Base-by-base conservation (phyloP, 2,329 filamentous ascomycete species). In the Aspergillus pseudonomiae region DNA sequence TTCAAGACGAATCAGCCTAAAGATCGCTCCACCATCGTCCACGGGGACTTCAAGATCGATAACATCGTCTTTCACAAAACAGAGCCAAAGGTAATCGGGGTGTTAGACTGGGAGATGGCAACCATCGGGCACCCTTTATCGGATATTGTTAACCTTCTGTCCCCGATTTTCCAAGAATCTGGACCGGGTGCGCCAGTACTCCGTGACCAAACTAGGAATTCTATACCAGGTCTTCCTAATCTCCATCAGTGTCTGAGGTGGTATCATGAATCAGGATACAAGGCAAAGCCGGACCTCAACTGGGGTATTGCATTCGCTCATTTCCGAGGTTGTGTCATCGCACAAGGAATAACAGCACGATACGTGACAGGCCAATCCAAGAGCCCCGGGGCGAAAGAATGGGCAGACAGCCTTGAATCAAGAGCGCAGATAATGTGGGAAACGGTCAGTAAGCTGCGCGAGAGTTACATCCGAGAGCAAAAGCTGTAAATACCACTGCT, bases 21-120 rank as follows among this genome's bases (percentile, higher is more conserved):
- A 9, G 61, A 60, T 21, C 61, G 61, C 2, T n/a, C 5, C 9
- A 21, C 32, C 4, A 48, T 63, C 3, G 61, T 63, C 6, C 61
- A 63, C n/a, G 61, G 61, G 1, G 61, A 60, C 43, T 63, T 46
- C 41, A 63, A 63, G 41, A 63, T 63, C 12, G 61, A 60, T 39
- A 63, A 63, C 30, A 19, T 41, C 19, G 39, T 63, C 9, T 63
- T 63, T 10, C 57, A 60, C 21, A 32, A 45, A 14, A 63, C 61
- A 2, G 61, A 63, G 32, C 50, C 61, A 5, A 43, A 24, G 14
- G 50, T 63, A 5, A 57, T 63, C 5, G 57, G 43, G 16, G 48
- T 63, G 1, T 11, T 63, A 2, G 61, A 56, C 43, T 63, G 57
- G 61, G 61, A 63, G 26, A 60, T 63, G 56, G 21, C 50, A 3